These are phyloP conservation scores for rapeseed (Brassica napus) DNA, from an alignment of 345 rosid genomes.

Conservation along the genomic window DNA sequence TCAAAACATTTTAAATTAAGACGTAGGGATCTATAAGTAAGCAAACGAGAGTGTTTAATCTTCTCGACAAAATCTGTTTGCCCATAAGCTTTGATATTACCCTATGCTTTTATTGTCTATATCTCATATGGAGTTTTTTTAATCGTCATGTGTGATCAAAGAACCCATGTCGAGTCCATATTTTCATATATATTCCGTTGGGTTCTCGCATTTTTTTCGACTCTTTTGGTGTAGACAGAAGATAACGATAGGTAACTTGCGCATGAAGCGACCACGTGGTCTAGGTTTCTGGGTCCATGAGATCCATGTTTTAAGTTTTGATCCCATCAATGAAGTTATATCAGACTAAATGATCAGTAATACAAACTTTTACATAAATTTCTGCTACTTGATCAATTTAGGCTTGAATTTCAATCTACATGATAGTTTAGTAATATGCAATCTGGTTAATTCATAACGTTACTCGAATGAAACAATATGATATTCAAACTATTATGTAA, in stretches of 20 bases:
- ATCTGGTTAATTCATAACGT: too few relatives aligned
- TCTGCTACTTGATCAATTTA: too few relatives aligned
- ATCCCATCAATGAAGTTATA: neutral
- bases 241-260: neutral
- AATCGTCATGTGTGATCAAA: neutral
- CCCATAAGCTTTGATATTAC: neutral
- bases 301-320: neutral
- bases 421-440: too few relatives aligned
- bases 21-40: neutral
- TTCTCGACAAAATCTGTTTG: neutral
- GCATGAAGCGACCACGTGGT: constrained; percentile 16
- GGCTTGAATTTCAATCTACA: too few relatives aligned
- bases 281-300: neutral
- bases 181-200: neutral
- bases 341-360: neutral
- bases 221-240: neutral
- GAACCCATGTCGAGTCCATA: neutral
- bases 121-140: neutral
- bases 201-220: neutral
- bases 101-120: neutral
- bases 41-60: neutral
- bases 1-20: neutral
- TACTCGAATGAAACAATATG: too few relatives aligned
- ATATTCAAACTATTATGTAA: too few relatives aligned
- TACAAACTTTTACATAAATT: neutral